A percentile compares a stretch with the other conserved stretches of the same genome.
Conservation (phyloP, 1,139 yeast species). For the Wickerhamomyces sp. region DNA sequence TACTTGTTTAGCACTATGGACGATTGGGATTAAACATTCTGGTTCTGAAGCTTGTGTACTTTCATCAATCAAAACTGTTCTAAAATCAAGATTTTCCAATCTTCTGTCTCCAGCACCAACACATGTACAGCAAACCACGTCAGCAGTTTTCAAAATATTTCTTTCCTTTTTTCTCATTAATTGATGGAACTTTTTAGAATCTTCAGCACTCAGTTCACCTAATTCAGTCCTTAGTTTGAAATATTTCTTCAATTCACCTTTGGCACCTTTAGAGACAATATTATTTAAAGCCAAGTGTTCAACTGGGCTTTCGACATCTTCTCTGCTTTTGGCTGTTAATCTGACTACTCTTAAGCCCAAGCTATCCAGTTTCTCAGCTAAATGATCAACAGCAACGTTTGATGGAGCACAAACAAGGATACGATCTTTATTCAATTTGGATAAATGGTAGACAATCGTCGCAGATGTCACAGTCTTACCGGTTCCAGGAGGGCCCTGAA, state of each 20-base stretch:
- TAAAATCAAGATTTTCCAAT: slow-evolving; percentile 49
- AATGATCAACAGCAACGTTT: slow-evolving; percentile 91
- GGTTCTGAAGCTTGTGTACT: slow-evolving; percentile 95
- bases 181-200: slow-evolving; percentile 41
- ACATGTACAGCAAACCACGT: slow-evolving; percentile 88
- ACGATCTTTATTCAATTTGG: slow-evolving; percentile 50
- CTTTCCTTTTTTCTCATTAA: slow-evolving; percentile 45
- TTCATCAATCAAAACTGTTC: slow-evolving; percentile 85
- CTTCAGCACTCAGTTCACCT: slow-evolving; percentile 65
- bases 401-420: slow-evolving; percentile 93
- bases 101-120: slow-evolving; percentile 85
- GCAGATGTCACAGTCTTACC: slow-evolving; percentile 96
- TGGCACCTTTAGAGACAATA: slow-evolving; percentile 41
- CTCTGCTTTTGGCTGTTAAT: slow-evolving; percentile 71
- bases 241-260: slow-evolving; percentile 55
- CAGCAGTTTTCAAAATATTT: slow-evolving; percentile 51
- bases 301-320: slow-evolving; percentile 69
- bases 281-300: slow-evolving; percentile 51
- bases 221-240: slow-evolving; percentile 53
- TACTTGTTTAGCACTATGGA: slow-evolving; percentile 85
- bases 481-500: slow-evolving; percentile 98
- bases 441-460: slow-evolving; percentile 75
- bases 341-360: slow-evolving; percentile 77
- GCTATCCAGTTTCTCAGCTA: slow-evolving; percentile 63
- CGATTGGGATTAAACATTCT: slow-evolving; percentile 82